phyloP scores from a whole-genome alignment of 805 yeast species.

The Wickerhamiella siamensis region DNA sequence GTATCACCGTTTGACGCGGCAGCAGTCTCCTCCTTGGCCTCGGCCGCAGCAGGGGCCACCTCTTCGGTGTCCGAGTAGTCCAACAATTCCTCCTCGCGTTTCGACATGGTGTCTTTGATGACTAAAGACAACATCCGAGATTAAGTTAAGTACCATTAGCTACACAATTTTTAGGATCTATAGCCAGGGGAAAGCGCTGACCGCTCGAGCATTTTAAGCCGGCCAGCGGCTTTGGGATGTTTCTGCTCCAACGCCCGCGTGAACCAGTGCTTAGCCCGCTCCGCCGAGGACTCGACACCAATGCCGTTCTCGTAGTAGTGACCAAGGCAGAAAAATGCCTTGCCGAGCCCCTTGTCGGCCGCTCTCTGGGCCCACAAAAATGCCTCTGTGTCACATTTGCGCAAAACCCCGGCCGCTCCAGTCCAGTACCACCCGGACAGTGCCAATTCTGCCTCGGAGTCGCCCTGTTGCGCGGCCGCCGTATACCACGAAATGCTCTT shows the following conservation, averaged over 20 bases:
- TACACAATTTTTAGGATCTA: too few species aligned
- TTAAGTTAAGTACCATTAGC: too few species aligned
- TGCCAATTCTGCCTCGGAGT: conserved; percentile 56
- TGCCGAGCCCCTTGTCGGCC: conserved; percentile 47
- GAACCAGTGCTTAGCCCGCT: conserved; percentile 42
- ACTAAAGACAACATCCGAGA: too few species aligned
- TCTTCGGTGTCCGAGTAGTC: conserved; percentile 99
- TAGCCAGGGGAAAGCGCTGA: neutral
- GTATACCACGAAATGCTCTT: conserved; percentile 63
- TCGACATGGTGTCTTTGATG: too few species aligned
- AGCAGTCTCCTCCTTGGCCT: conserved; percentile 15
- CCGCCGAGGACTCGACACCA: conserved; percentile 39
- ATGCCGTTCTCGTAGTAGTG: conserved; percentile 55
- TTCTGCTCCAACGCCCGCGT: conserved; percentile 49
- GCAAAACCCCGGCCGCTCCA: conserved; percentile 46
- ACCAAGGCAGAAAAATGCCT: conserved; percentile 63
- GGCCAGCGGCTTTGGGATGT: conserved; percentile 36
- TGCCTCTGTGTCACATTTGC: conserved; percentile 52
- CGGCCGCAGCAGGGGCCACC: conserved; percentile 39
- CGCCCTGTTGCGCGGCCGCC: conserved; percentile 49
- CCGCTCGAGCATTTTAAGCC: conserved; percentile 1
- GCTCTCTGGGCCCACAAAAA: conserved; percentile 65
- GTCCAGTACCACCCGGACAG: conserved; percentile 71
- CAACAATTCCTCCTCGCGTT: conserved; percentile 90
- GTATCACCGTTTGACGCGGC: conserved; percentile 36